Evolutionary conservation across 2,329 filamentous ascomycete species (phyloP).

Genomic region (Fusarium guadeloupense): DNA sequence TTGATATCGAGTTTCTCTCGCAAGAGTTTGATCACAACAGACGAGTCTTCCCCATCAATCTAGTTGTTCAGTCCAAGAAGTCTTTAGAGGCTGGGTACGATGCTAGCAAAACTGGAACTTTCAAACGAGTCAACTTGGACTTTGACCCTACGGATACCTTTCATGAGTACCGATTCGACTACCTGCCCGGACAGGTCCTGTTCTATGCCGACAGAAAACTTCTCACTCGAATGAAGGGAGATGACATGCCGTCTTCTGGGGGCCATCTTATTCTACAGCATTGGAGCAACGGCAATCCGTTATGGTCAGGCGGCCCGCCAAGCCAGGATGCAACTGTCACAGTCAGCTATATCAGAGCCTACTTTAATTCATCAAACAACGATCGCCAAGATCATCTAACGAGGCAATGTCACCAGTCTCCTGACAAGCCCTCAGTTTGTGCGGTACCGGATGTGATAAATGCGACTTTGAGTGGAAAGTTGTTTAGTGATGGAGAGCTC

Average conservation of each 20-base stretch:
- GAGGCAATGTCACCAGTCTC: slow-evolving; percentile 18
- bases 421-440: slow-evolving; percentile 34
- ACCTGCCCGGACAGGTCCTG: slow-evolving; percentile 66
- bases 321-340: slow-evolving; percentile 67
- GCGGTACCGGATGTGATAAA: slow-evolving; percentile 38
- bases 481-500: slow-evolving; percentile 10
- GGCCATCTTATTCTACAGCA: slow-evolving; percentile 78
- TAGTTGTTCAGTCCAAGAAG: slow-evolving; percentile 76
- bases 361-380: slow-evolving; percentile 75
- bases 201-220: slow-evolving; percentile 74
- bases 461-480: slow-evolving; percentile 35
- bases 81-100: slow-evolving; percentile 69
- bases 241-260: slow-evolving; percentile 65
- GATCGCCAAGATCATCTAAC: slow-evolving; percentile 15
- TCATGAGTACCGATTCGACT: slow-evolving; percentile 85
- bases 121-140: slow-evolving; percentile 64
- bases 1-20: slow-evolving; percentile 83
- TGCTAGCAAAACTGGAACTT: slow-evolving; percentile 67
- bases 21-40: slow-evolving; percentile 64
- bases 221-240: slow-evolving; percentile 65
- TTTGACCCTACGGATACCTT: slow-evolving; percentile 73
- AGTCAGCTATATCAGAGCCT: slow-evolving; percentile 77
- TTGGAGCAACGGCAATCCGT: slow-evolving; percentile 78
- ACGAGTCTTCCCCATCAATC: slow-evolving; percentile 69
- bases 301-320: slow-evolving; percentile 79